Conservation (phyloP, 208 protist species). For the Herpetomonas samuelpessoai region DNA sequence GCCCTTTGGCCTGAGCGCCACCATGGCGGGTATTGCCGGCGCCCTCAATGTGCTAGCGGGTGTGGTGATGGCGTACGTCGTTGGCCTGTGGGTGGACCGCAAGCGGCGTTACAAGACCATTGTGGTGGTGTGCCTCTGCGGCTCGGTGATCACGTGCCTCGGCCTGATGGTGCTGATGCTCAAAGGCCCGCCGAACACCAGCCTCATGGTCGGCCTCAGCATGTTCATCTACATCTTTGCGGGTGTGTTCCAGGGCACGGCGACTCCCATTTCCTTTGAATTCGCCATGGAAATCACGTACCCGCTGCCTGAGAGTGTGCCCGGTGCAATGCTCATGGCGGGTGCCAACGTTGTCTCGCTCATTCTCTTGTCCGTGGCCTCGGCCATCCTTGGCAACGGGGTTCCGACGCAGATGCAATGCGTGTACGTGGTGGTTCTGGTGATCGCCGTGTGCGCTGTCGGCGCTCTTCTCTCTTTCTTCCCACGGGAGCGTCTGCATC, state of each 20-base stretch:
- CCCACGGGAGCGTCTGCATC: constrained; percentile 48
- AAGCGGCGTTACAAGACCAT: constrained; percentile 48
- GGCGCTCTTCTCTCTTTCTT: constrained; percentile 42
- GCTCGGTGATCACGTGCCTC: constrained; percentile 41
- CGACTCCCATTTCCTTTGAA: constrained; percentile 70
- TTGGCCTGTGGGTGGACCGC: constrained; percentile 56
- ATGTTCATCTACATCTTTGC: constrained; percentile 57
- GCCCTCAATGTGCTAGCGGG: constrained; percentile 53
- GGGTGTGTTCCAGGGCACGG: constrained; percentile 68
- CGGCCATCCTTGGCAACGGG: constrained; percentile 50
- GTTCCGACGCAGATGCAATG: constrained; percentile 19
- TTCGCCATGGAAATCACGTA: constrained; percentile 75
- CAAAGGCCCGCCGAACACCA: constrained; percentile 29
- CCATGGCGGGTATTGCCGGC: constrained; percentile 52
- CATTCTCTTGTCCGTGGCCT: constrained; percentile 48
- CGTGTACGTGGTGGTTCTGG: constrained; percentile 50
- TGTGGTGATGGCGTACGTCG: constrained; percentile 42
- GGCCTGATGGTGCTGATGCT: constrained; percentile 52
- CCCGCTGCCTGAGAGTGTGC: constrained; percentile 57
- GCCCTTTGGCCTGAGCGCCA: constrained; percentile 50
- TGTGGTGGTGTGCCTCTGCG: constrained; percentile 38
- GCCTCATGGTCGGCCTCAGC: constrained; percentile 28
- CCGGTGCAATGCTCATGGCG: constrained; percentile 64
- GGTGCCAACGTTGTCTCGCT: constrained; percentile 62
- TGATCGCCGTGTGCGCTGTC: constrained; percentile 35